Evolutionary conservation across 805 yeast genomes (phyloP), one percentile per base, ranked within the genome.

Genomic region (Saccharomycopsis fibuligera): DNA sequence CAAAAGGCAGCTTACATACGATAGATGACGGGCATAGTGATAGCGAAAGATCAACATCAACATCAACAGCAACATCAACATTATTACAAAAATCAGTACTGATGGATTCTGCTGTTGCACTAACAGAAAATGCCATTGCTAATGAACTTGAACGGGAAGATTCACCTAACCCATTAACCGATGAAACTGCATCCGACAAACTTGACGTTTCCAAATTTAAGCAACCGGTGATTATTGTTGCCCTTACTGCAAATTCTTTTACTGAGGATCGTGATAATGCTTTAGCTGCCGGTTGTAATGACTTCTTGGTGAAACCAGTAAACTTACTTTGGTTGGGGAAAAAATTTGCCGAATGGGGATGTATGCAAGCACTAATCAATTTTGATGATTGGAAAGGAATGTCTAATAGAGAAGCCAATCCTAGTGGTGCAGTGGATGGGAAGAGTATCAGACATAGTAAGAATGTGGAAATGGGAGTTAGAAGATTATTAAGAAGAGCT

Each of bases 211-310:
- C 70, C 9, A 65, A 75, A n/a, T 88, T 88, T 65, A 75, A 87
- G 55, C 83, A 95, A 0, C 99, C 99, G 0, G 96, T 95, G n/a
- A 93, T 93, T 49, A 91, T 93, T 45, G 99, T 93, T 19, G 99
- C 99, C 0, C 69, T 93, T 45, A 93, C 99, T 1, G 99, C 99
- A 0, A 82, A 93, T 5, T 85, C 93, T 16, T 77, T 93, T 25
- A 79, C 83, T 12, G 81, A 81, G 27, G 98, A 90, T 66, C 82
- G 86, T 62, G 82, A 87, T 54, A 86, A 87, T 59, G 99, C 99
- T 0, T 70, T 93, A 48, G 85, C 95, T 25, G 96, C 98, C 2
- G 99, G 99, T 41, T 93, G 99, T 67, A 93, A 93, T 60, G 99
- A 93, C 65, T 93, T 84, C 67, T 68, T 93, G 57, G 93, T 97